A percentile compares a stretch with the other conserved stretches of the same genome.
These are phyloP conservation scores for Verticillium zaregamsianum DNA, from an alignment of 2,329 filamentous ascomycete species.

Conservation along the genomic window DNA sequence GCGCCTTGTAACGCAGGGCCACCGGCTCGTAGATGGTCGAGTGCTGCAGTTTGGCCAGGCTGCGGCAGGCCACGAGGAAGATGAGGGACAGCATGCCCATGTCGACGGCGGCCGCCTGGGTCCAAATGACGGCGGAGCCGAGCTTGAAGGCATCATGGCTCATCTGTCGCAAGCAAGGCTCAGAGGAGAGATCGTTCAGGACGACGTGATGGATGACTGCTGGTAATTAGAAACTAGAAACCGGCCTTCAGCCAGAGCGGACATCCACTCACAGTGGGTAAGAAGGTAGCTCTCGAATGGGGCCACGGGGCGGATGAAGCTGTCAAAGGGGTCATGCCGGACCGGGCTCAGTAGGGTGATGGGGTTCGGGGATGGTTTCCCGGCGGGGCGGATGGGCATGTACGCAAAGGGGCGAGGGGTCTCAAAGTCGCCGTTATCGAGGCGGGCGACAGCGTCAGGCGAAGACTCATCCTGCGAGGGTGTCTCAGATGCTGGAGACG, in stretches of 20 bases:
- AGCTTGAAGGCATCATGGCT: background rate
- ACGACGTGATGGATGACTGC: constrained; percentile 1
- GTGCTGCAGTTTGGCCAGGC: constrained; percentile 8
- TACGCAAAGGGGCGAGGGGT: background rate
- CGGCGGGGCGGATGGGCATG: background rate
- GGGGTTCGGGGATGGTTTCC: background rate
- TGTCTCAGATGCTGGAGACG: background rate
- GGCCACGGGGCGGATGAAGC: constrained; percentile 2
- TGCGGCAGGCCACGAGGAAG: constrained; percentile 14
- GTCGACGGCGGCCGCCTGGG: constrained; percentile 13
- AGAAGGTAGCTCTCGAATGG: constrained; percentile 5
- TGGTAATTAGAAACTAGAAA: no score
- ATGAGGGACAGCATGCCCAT: constrained; percentile 16
- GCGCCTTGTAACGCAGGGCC: constrained; percentile 10
- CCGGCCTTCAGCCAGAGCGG: background rate
- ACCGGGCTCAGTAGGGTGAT: constrained; percentile 1
- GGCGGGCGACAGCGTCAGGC: background rate
- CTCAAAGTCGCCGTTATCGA: background rate
- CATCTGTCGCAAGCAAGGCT: background rate
- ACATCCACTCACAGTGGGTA: constrained; percentile 5
- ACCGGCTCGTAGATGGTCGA: constrained; percentile 2
- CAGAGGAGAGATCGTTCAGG: background rate
- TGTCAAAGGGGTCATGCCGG: constrained; percentile 5
- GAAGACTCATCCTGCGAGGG: background rate
- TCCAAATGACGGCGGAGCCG: constrained; percentile 12